phyloP scores from a whole-genome alignment of 1,139 yeast species.

The Candida sp. region DNA sequence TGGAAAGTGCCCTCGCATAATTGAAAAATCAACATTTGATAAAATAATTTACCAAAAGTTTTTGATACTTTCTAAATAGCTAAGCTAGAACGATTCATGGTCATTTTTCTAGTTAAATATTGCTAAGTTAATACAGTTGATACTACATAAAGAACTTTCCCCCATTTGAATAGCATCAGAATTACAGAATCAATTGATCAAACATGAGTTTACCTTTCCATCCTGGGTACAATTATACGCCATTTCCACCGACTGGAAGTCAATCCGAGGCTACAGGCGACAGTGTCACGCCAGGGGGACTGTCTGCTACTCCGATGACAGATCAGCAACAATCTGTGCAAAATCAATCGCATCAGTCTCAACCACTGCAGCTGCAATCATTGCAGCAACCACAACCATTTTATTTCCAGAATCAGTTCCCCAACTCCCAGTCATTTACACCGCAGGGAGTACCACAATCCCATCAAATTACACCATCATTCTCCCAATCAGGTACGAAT shows the following conservation, averaged over 20 bases:
- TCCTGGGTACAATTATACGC: conserved; percentile 1
- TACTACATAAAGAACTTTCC: too few relatives aligned
- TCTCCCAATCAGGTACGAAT: neutral
- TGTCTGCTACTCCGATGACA: neutral
- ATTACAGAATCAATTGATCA: neutral
- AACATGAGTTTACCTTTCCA: neutral
- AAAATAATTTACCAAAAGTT: neutral
- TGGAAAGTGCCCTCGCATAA: neutral
- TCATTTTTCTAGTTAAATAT: neutral
- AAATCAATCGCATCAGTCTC: conserved; percentile 4
- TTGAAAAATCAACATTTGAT: neutral
- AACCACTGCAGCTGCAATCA: conserved; percentile 2
- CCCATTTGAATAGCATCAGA: too few relatives aligned
- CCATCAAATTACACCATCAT: neutral
- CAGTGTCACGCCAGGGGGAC: neutral
- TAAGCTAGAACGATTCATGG: neutral
- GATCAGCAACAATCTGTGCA: neutral
- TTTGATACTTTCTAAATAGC: neutral
- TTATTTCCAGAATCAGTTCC: neutral
- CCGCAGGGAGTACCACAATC: neutral
- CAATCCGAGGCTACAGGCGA: neutral
- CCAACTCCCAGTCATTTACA: neutral
- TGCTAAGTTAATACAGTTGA: too few relatives aligned
- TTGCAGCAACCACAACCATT: conserved; percentile 2
- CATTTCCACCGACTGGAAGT: conserved; percentile 5